phyloP scores from a whole-genome alignment of 2,329 filamentous ascomycete species.

The Fusarium anguioides region DNA sequence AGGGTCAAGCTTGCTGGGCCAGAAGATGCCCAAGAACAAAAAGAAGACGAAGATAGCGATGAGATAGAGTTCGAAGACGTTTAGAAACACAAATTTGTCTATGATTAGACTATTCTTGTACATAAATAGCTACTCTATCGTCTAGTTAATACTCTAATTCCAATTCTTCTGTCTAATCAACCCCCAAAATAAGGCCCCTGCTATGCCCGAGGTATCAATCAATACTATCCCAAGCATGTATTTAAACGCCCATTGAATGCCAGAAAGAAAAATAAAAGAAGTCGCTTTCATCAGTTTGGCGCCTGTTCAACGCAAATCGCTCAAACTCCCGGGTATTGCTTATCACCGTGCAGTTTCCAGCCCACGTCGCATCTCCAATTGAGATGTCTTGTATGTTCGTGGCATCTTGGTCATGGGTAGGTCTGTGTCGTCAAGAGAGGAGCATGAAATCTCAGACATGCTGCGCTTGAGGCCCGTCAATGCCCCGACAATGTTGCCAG shows the following conservation, averaged over 20 bases:
- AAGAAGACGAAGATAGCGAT: conserved; percentile 58
- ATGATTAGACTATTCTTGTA: background rate
- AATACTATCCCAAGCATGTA: conserved; percentile 19
- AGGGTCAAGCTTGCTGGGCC: conserved; percentile 66
- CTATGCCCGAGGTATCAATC: conserved; percentile 37
- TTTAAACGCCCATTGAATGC: conserved; percentile 33
- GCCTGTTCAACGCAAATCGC: background rate
- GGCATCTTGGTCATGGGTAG: conserved; percentile 51
- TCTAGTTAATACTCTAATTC: conserved; percentile 34
- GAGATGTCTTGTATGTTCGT: conserved; percentile 54
- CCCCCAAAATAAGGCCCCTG: conserved; percentile 11
- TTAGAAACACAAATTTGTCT: conserved; percentile 30
- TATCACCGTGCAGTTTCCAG: conserved; percentile 40
- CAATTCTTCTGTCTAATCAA: conserved; percentile 21
- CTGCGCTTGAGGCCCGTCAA: conserved; percentile 60
- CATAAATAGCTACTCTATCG: conserved; percentile 9
- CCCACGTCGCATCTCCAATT: conserved; percentile 53
- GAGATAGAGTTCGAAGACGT: conserved; percentile 72
- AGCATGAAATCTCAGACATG: conserved; percentile 64
- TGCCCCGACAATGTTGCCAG: conserved; percentile 40
- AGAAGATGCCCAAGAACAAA: conserved; percentile 44
- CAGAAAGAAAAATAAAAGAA: conserved; percentile 14
- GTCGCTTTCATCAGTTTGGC: conserved; percentile 25
- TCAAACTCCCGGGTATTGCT: conserved; percentile 1
- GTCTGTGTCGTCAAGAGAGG: conserved; percentile 49